Evolutionary conservation across 176 grass and related monocot genomes (phyloP), one percentile per base, ranked within the genome.

Genomic region (Carex scoparia): DNA sequence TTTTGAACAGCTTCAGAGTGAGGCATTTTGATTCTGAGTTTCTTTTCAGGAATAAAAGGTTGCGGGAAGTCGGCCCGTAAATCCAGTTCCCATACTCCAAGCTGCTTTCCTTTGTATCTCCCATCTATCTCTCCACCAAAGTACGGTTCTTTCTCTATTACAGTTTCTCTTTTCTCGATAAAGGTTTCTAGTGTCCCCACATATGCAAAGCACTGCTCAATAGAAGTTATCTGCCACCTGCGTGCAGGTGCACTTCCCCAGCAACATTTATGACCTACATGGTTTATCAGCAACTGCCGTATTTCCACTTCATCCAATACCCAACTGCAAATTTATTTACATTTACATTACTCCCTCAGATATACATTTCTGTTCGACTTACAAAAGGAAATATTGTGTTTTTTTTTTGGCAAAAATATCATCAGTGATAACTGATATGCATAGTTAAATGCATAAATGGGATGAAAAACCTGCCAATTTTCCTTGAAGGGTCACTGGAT

Each of bases 111-210:
- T 12, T 83, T 82, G 69, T 90, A 78, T 81, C 79, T 90, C 76
- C 89, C 90, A 84, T 98, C 91, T 61, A 98, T 85, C 84, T 87
- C 88, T 53, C 86, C 89, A 87, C 89, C 93, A 7, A 86, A n/a
- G 69, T 91, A 91, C 0, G 89, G 92, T 33, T 88, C 82, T 70
- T 88, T 93, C 66, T 89, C 86, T 15, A 23, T 77, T 53, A 89
- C 23, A 12, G 56, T 67, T 31, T 98, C 88, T 70, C 95, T 98
- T 87, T 98, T 88, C 86, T 98, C 92, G 0, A 88, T 91, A 51
- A 98, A 98, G 77, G 92, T 94, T 91, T 98, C 95, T 57, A 98
- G 65, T 66, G 88, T 94, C 68, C 95, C 95, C 80, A 98, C 89
- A 86, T 93, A 94, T 31, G 94, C 92, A 18, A 86, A 88, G 79